Base-by-base conservation (phyloP, 2,329 filamentous ascomycete genomes). In the Hypomyces perniciosus region DNA sequence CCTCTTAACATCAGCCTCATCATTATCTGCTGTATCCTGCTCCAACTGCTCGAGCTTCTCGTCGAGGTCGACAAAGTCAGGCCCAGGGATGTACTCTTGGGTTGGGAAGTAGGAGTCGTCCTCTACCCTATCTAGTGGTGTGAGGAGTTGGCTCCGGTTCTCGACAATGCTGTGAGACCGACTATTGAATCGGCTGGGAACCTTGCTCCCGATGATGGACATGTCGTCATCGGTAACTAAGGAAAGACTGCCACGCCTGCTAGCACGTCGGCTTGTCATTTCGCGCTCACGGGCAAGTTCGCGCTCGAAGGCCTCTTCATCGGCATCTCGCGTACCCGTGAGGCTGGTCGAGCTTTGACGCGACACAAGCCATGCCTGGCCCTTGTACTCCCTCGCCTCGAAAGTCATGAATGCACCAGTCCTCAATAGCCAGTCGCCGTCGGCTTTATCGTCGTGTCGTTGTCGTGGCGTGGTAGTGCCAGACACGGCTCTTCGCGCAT, bases 311-410 rank as follows among this genome's bases (percentile, higher is more conserved):
- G 70, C 74, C 53, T 77, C 76, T 37, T 81, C 77, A 4, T 80
- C 78, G 4, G 71, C 70, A 33, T 79, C 75, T 6, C 68, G 70
- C 61, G 76, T 65, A 27, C 73, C 78, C 1, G 75, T 68, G 13
- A 86, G 72, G 60, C 78, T 84, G 7, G 81, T 86, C 2, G 82
- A 84, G 62, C 81, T 84, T 49, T 78, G 80, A 43, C 81, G 75
- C 27, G 81, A 80, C n/a, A 80, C 72, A 20, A 88, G 75, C 84
- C 84, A 88, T 10, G 78, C 70, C 65, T 87, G 83, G 10, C 84
- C 84, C 66, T 86, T 86, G 60, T 73, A 83, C 62, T 87, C 84
- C 51, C 83, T 73, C 13, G 82, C 73, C 62, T 83, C 80, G 46
- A 75, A 77, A 51, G 78, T 78, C 58, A 87, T 78, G 43, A 84